Evolutionary conservation across 345 rosid genomes (phyloP), one percentile per base, ranked within the genome.

Genomic region (Reutealis trisperma): DNA sequence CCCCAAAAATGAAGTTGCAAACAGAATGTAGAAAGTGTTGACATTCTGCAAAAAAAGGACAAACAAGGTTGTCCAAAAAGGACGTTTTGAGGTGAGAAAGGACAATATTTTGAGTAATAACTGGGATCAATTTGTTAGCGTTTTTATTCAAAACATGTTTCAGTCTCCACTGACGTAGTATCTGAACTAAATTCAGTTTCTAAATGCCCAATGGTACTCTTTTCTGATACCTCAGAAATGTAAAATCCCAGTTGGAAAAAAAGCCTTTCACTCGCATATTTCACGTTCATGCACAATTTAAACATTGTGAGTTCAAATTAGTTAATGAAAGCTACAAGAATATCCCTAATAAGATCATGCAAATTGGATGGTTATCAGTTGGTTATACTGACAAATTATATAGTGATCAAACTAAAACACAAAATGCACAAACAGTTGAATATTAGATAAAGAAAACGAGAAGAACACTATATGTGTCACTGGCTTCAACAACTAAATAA

Each of bases 171-270:
- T 22, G 27, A 6, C 4, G 41, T 9, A 70, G 10, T 19, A 54
- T 14, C 19, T 64, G n/a, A 73, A 72, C 59, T 7, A 65, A 54
- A 76, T 58, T 61, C 52, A 64, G 30, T 65, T 75, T 63, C 34
- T 8, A 11, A n/a, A 63, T 30, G 63, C 54, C 21, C 16, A 75
- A n/a, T 19, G n/a, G 37, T 57, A 49, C 61, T 54, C 1, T 1
- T 51, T 52, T 64, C 52, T 22, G 24, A 51, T 51, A 63, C 45
- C 70, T 64, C 5, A 65, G 6, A 19, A 52, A 54, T 6, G 32
- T 25, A 65, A 51, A 74, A 37, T 0, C 49, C 62, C 14, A 73
- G 44, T 51, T 32, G 62, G 32, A 63, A 32, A 32, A 25, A 65
- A 24, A 63, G 44, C 16, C 37, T 34, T 54, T 1, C 13, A 27